phyloP scores from a whole-genome alignment of 2,329 filamentous ascomycete species.

The Eutypa lata region DNA sequence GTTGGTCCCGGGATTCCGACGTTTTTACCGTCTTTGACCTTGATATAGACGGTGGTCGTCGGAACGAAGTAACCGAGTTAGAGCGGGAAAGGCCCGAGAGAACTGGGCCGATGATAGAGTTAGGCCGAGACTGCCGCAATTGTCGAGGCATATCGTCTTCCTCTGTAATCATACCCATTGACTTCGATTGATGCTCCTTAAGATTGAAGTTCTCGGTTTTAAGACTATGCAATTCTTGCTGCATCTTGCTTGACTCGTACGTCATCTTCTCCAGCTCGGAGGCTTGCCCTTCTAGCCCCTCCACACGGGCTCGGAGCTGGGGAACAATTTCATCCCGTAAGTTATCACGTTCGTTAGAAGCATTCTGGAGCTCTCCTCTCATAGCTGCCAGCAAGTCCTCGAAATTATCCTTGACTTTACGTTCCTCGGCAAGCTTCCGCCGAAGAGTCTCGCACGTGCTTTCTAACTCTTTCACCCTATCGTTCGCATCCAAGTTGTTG shows the following conservation, averaged over 20 bases:
- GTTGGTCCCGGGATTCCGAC: constrained; percentile 61
- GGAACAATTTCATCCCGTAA: constrained; percentile 85
- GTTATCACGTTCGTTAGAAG: constrained; percentile 87
- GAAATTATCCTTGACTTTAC: constrained; percentile 85
- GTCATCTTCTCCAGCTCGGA: constrained; percentile 68
- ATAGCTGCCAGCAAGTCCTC: constrained; percentile 86
- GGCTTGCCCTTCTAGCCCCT: constrained; percentile 74
- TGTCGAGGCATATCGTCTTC: constrained; percentile 26
- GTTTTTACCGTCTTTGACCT: constrained; percentile 59
- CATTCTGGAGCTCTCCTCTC: constrained; percentile 74
- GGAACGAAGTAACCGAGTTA: constrained; percentile 61
- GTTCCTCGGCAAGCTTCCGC: constrained; percentile 79
- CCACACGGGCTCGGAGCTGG: constrained; percentile 70
- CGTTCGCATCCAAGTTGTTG: constrained; percentile 53
- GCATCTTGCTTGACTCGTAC: constrained; percentile 80
- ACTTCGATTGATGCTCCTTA: constrained; percentile 27
- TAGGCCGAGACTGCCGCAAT: constrained; percentile 38
- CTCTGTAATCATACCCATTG: constrained; percentile 33
- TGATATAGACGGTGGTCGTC: constrained; percentile 39
- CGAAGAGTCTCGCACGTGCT: constrained; percentile 76
- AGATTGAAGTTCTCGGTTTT: constrained; percentile 64
- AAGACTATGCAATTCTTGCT: constrained; percentile 77
- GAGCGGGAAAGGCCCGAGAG: constrained; percentile 61
- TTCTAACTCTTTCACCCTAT: constrained; percentile 75
- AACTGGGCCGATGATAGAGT: constrained; percentile 39